Conservation (phyloP, 495 filamentous ascomycete genomes). For the Podospora bellae-mahoneyi region DNA sequence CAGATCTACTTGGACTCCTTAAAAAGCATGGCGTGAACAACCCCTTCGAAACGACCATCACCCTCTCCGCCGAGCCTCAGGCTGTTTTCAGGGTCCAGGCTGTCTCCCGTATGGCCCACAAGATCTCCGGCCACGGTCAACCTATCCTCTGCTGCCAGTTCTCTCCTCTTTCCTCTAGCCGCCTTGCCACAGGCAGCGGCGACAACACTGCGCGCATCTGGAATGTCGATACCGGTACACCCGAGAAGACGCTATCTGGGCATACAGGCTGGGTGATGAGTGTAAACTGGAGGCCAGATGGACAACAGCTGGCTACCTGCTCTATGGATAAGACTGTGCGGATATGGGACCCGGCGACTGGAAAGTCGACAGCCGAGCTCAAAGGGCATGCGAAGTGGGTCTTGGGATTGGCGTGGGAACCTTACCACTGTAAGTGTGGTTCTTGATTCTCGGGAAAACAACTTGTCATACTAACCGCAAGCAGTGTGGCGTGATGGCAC, state of each 20-base stretch:
- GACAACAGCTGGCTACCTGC: slow-evolving; percentile 77
- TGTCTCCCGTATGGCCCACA: slow-evolving; percentile 82
- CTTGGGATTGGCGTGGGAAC: slow-evolving; percentile 85
- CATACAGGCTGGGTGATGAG: slow-evolving; percentile 92
- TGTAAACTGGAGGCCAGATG: slow-evolving; percentile 82
- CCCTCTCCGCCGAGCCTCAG: slow-evolving; percentile 81
- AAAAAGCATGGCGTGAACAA: slow-evolving; percentile 48
- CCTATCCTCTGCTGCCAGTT: slow-evolving; percentile 87
- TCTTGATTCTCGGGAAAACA: neutral
- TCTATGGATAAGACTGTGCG: slow-evolving; percentile 91
- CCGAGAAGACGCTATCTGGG: slow-evolving; percentile 82
- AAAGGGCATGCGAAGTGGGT: slow-evolving; percentile 94
- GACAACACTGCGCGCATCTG: slow-evolving; percentile 91
- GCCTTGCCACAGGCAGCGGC: slow-evolving; percentile 84
- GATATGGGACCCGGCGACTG: slow-evolving; percentile 84
- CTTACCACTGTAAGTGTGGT: slow-evolving; percentile 61
- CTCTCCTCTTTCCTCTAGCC: slow-evolving; percentile 73
- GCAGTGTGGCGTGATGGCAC: slow-evolving; percentile 62
- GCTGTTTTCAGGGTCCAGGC: slow-evolving; percentile 92
- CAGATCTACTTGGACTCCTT: slow-evolving; percentile 45
- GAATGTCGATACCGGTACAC: slow-evolving; percentile 94
- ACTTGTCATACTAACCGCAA: neutral
- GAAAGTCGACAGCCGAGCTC: slow-evolving; percentile 71
- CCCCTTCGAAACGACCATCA: slow-evolving; percentile 55
- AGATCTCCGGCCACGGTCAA: slow-evolving; percentile 87